A percentile compares a stretch with the other conserved stretches of the same genome.
phyloP scores from a whole-genome alignment of 192 early-diverging fungal species.

The Coemansia sp. region DNA sequence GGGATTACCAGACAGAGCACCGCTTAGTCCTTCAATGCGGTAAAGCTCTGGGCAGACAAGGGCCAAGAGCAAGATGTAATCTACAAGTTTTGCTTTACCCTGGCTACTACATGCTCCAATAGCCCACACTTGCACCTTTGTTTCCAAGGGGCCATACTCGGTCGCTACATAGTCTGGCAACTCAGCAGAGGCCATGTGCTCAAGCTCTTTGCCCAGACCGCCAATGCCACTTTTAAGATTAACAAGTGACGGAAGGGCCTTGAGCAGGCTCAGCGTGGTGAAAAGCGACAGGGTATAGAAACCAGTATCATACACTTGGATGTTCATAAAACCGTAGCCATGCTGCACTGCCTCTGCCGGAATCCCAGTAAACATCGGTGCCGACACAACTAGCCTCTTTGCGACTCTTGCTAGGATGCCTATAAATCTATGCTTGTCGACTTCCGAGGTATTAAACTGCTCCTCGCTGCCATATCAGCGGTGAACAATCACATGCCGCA shows the following conservation, averaged over 20 bases:
- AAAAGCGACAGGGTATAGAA: not conserved
- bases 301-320: not conserved
- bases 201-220: not conserved
- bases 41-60: not conserved
- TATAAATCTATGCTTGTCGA: not conserved
- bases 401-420: too few species aligned
- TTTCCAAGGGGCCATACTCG: not conserved
- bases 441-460: not conserved
- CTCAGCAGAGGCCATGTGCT: not conserved
- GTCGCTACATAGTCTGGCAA: not conserved
- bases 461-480: not conserved
- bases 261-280: not conserved
- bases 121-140: not conserved
- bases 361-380: not conserved
- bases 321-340: not conserved
- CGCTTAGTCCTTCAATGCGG: not conserved
- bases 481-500: not conserved
- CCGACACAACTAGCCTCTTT: too few species aligned
- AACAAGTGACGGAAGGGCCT: not conserved
- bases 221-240: not conserved
- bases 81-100: not conserved
- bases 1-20: not conserved
- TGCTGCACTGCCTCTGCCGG: not conserved
- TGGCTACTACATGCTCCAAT: not conserved
- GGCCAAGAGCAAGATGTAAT: not conserved